Evolutionary conservation across 2,329 filamentous ascomycete genomes (phyloP).

Genomic region (Aspergillus cejpii): DNA sequence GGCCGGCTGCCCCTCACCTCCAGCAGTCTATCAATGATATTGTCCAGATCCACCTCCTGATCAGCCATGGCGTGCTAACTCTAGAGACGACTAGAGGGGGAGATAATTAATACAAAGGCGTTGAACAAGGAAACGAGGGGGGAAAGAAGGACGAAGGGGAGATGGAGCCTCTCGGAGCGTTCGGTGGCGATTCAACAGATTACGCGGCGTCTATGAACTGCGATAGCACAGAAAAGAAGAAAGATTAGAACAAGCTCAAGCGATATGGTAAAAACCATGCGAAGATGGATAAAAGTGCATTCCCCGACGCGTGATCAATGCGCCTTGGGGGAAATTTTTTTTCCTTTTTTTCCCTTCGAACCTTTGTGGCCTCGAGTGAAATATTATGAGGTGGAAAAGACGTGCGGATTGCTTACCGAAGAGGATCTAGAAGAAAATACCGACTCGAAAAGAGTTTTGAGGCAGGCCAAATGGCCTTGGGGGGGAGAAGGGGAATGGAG

Average conservation of each 20-base stretch:
- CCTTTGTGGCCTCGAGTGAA: slow-evolving; percentile 5
- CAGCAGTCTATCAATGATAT: slow-evolving; percentile 95
- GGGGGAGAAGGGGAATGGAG: slow-evolving; percentile 8
- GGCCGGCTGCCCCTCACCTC: slow-evolving; percentile 97
- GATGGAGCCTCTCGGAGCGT: slow-evolving; percentile 26
- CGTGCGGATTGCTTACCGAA: slow-evolving; percentile 24
- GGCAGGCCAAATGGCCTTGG: slow-evolving; percentile 28
- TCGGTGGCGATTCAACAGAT: slow-evolving; percentile 26
- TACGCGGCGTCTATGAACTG: slow-evolving; percentile 32
- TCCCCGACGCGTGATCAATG: slow-evolving; percentile 14
- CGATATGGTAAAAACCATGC: not conserved
- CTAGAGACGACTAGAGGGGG: slow-evolving; percentile 23
- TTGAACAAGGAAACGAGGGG: slow-evolving; percentile 14
- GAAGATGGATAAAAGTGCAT: not conserved
- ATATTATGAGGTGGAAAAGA: slow-evolving; percentile 6
- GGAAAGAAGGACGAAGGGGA: slow-evolving; percentile 24
- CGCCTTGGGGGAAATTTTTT: slow-evolving; percentile 16
- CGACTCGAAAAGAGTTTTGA: slow-evolving; percentile 15
- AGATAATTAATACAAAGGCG: slow-evolving; percentile 19
- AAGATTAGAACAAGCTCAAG: slow-evolving; percentile 12
- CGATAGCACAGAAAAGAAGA: slow-evolving; percentile 8
- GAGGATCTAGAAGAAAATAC: slow-evolving; percentile 23
- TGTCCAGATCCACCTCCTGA: slow-evolving; percentile 93
- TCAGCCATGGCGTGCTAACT: slow-evolving; percentile 59
- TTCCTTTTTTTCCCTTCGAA: not conserved